phyloP scores from a whole-genome alignment of 192 early-diverging fungal species.

The Geranomyces variabilis region DNA sequence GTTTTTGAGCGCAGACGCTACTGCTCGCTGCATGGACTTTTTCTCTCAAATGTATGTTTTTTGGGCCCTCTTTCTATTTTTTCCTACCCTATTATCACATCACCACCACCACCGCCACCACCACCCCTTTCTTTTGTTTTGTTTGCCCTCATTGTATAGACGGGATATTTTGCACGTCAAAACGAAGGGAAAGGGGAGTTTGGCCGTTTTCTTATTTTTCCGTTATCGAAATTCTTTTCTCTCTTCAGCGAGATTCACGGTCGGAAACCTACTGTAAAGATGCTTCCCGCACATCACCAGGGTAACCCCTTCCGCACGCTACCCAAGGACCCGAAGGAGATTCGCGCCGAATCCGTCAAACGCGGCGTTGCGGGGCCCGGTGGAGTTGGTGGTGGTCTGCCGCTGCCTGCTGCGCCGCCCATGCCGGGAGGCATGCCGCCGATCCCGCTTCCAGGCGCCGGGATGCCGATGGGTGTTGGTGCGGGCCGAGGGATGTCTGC shows the following conservation, averaged over 20 bases:
- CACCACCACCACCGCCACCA: not conserved
- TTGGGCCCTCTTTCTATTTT: not conserved
- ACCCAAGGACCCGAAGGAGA: slow-evolving; percentile 35
- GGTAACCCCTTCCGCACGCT: slow-evolving; percentile 37
- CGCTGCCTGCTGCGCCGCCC: not conserved
- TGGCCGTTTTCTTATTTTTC: too few species aligned
- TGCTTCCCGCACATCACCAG: slow-evolving; percentile 14
- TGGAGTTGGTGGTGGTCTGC: not conserved
- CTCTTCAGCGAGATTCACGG: slow-evolving; percentile 33
- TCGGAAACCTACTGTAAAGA: slow-evolving; percentile 32
- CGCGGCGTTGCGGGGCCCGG: not conserved
- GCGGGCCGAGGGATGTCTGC: slow-evolving; percentile 2
- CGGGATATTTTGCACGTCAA: too few species aligned
- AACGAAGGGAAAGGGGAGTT: too few species aligned
- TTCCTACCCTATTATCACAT: not conserved
- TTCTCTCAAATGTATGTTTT: slow-evolving; percentile 44
- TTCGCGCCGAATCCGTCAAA: slow-evolving; percentile 17
- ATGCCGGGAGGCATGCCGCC: slow-evolving; percentile 11
- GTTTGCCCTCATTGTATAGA: not conserved
- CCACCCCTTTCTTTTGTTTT: not conserved
- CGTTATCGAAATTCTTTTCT: not conserved
- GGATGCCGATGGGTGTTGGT: slow-evolving; percentile 1
- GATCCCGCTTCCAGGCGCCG: not conserved
- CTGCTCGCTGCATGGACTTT: slow-evolving; percentile 32
- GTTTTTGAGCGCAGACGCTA: slow-evolving; percentile 32